phyloP scores from a whole-genome alignment of 2,329 filamentous ascomycete genomes.

The Colletotrichum eleusines region DNA sequence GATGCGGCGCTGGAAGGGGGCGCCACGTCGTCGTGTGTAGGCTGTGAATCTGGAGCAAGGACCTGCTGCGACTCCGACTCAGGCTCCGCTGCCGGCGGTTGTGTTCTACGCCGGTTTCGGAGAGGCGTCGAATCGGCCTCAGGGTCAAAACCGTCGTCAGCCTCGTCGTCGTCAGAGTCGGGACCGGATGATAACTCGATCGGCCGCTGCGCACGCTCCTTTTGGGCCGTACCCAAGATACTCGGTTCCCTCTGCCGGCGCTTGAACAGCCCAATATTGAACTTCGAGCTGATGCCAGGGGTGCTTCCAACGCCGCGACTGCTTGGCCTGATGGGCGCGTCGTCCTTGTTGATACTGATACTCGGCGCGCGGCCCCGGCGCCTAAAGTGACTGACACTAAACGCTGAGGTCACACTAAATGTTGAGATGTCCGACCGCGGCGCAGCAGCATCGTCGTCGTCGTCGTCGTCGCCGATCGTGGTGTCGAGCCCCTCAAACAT shows the following conservation, averaged over 20 bases:
- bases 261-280: constrained; percentile 70
- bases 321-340: constrained; percentile 65
- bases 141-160: constrained; percentile 61
- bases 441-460: constrained; percentile 56
- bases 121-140: constrained; percentile 78
- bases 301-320: constrained; percentile 62
- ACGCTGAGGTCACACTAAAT: constrained; percentile 59
- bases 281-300: constrained; percentile 61
- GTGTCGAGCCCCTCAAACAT: constrained; percentile 58
- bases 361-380: constrained; percentile 60
- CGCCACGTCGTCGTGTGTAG: constrained; percentile 42
- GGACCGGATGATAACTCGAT: constrained; percentile 42
- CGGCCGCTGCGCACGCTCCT: constrained; percentile 47
- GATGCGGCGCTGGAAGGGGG: constrained; percentile 52
- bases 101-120: constrained; percentile 58
- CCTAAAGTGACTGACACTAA: constrained; percentile 61
- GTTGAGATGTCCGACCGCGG: constrained; percentile 49
- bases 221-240: constrained; percentile 68
- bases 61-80: constrained; percentile 44
- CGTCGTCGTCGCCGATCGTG: constrained; percentile 57
- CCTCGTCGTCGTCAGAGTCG: constrained; percentile 45
- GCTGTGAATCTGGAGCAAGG: constrained; percentile 45
- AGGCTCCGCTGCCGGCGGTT: constrained; percentile 42
- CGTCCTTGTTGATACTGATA: constrained; percentile 61
- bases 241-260: constrained; percentile 70